phyloP scores from a whole-genome alignment of 805 yeast species.

The Wickerhamomyces rabaulensis region DNA sequence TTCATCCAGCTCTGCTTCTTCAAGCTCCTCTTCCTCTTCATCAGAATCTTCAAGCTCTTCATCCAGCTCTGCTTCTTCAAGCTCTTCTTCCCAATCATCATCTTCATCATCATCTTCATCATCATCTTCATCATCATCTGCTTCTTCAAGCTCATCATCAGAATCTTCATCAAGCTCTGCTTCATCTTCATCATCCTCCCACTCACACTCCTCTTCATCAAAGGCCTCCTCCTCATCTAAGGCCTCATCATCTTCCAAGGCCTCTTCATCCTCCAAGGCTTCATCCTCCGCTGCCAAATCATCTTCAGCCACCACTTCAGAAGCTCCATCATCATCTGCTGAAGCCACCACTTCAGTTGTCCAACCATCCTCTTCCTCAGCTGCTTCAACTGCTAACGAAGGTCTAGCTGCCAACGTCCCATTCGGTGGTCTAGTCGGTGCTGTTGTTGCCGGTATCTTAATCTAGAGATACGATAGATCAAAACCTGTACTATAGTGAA shows the following conservation, averaged over 20 bases:
- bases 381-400: slow-evolving; percentile 14
- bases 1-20: slow-evolving; percentile 14
- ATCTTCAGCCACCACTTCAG: slow-evolving; percentile 15
- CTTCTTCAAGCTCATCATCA: slow-evolving; percentile 2
- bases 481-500: no score
- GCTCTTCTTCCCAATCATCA: slow-evolving; percentile 3
- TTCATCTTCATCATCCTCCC: slow-evolving; percentile 12
- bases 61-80: slow-evolving; percentile 20
- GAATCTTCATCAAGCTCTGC: slow-evolving; percentile 16
- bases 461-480: background rate
- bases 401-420: slow-evolving; percentile 1
- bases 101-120: slow-evolving; percentile 2
- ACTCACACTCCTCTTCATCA: slow-evolving; percentile 17
- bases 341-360: slow-evolving; percentile 8
- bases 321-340: slow-evolving; percentile 13
- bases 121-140: slow-evolving; percentile 6
- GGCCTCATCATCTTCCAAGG: slow-evolving; percentile 10
- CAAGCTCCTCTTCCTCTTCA: slow-evolving; percentile 11
- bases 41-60: slow-evolving; percentile 21
- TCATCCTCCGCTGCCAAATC: slow-evolving; percentile 19
- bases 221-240: slow-evolving; percentile 16
- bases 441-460: slow-evolving; percentile 1
- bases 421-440: slow-evolving; percentile 2
- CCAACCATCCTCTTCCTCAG: slow-evolving; percentile 13
- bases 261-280: slow-evolving; percentile 11